Base-by-base conservation (phyloP, 805 yeast genomes). In the Candida vartiovaarae region DNA sequence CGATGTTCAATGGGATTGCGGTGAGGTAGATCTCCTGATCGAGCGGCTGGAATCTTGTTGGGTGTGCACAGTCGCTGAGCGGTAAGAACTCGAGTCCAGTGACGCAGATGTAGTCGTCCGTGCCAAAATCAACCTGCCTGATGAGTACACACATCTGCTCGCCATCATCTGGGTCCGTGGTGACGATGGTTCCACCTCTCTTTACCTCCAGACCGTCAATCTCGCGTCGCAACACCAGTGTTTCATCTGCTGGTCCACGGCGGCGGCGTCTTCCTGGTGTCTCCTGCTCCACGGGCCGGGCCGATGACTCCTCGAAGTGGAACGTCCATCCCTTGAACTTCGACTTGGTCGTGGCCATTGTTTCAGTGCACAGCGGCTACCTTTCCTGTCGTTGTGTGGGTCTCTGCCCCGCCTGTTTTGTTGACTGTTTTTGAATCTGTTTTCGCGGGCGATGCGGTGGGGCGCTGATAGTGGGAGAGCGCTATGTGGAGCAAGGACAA, bases 11-110 rank as follows among this genome's bases (percentile, higher is more conserved):
- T 20, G 66, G 42, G 31, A 72, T 71, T 3, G 84, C 70, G 0
- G 85, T 75, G 26, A 82, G 53, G 49, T 76, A 77, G 5, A 82
- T 43, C 57, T 82, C 88, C 51, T 71, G 69, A 1, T 51, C 53
- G 20, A 15, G 20, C 20, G 20, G 20, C 6, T 54, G 58, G 1
- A 60, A 40, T 24, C 54, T 56, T 6, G 42, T 49, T 8, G 67
- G 61, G 4, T 52, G 44, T 4, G 45, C 43, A 2, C 65, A 62
- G 6, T 75, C 59, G 33, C 78, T 81, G 4, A 56, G 35, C 38
- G 61, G 55, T n/a, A 71, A 55, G 47, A 79, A 76, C 59, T 75
- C 71, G 29, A 73, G 50, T 2, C 72, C 80, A 45, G 63, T 61
- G 1, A 81, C 50, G 11, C 72, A 80, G 2, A 81, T 61, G 41